Base-by-base conservation (phyloP, 164 flowering plant genomes). In the Echeveria elegans region DNA sequence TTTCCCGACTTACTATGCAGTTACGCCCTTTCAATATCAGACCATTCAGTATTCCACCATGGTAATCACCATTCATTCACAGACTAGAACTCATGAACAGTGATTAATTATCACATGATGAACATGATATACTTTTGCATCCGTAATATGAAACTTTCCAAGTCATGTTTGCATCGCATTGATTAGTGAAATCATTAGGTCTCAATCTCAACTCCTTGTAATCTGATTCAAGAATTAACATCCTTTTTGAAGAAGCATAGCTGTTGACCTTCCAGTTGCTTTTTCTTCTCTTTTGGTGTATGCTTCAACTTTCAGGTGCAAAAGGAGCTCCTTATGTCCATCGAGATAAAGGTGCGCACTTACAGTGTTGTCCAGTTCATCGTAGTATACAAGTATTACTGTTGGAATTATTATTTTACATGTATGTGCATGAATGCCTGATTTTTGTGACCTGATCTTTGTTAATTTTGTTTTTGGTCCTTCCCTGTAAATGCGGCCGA, bases 311-410 rank as follows among this genome's bases (percentile, higher is more conserved):
- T 68, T 70, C 83, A 92, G 98, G 88, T 73, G 30, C 26, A 23
- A 71, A 71, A 70, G 88, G 65, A 58, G 72, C 64, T 23, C 75
- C 75, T 5, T 86, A 87, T 80, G 72, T 81, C 88, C 60, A 85
- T 92, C 28, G 98, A 92, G 84, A 82, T 88, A 79, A 92, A 92
- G 98, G 98, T 92, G 71, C 67, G 11, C 45, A 40, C 1, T 40
- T 11, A 40, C 15, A 53, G 31, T 67, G 37, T 37, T 11, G 31
- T 47, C 32, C 23, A 1, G n/a, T 59, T 32, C 36, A n/a, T 43
- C 14, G 48, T 63, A 28, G 53, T 16, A n/a, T 29, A 72, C 53
- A n/a, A 18, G 16, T 47, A 47, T 47, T 47, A 47, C 19, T 18
- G 19, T 19, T 19, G 53, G 53, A 47, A 47, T 19, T 47, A 47